Evolutionary conservation across 2,329 filamentous ascomycete genomes (phyloP).

Genomic region (Fusarium neocosmosporiellum): DNA sequence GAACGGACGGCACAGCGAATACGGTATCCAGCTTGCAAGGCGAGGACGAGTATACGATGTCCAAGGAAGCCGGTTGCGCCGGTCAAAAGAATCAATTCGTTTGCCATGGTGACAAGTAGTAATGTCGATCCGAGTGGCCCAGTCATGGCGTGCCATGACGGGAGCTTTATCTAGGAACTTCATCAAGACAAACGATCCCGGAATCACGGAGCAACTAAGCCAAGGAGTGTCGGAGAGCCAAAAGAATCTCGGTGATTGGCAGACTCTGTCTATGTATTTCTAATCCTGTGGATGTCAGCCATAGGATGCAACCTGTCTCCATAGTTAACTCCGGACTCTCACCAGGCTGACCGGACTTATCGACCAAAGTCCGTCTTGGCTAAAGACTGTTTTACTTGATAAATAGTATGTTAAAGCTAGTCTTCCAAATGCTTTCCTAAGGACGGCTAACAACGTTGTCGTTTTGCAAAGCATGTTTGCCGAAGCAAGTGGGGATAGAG

Average conservation of each 20-base stretch:
- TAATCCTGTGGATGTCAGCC: not conserved
- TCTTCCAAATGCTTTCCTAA: too few relatives aligned
- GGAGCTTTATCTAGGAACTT: not conserved
- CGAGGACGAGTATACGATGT: not conserved
- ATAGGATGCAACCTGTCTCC: not conserved
- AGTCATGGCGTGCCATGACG: too few relatives aligned
- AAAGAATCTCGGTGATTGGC: not conserved
- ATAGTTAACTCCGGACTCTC: not conserved
- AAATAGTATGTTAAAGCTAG: not conserved
- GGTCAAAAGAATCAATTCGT: conserved; percentile 8
- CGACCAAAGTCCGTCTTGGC: not conserved
- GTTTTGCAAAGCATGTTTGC: not conserved
- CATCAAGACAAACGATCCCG: not conserved
- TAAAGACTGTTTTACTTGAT: not conserved
- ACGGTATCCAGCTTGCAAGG: conserved; percentile 7
- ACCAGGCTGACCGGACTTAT: not conserved
- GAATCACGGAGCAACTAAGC: not conserved
- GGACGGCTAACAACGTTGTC: too few relatives aligned
- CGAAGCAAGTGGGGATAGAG: not conserved
- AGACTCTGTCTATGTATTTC: not conserved
- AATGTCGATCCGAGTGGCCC: not conserved
- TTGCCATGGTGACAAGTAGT: not conserved
- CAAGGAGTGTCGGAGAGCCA: not conserved
- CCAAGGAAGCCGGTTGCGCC: conserved; percentile 14
- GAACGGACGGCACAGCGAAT: conserved; percentile 27